Percentiles rank a stretch among this genome's conserved stretches.
phyloP scores from a whole-genome alignment of 2,329 filamentous ascomycete genomes.

The Phialophora chinensis region DNA sequence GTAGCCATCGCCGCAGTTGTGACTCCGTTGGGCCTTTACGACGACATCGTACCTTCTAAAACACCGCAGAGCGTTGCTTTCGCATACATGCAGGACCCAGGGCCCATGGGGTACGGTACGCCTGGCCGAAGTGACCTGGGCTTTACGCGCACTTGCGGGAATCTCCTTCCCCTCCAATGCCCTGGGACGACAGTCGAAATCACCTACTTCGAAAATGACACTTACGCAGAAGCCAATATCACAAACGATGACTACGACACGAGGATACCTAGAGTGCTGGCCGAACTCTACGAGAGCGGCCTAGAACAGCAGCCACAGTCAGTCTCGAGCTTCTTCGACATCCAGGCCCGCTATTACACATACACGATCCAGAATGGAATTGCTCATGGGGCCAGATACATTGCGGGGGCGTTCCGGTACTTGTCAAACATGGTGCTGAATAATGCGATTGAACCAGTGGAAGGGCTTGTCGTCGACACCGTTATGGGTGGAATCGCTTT shows the following conservation, averaged over 20 bases:
- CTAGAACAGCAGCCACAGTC: conserved; percentile 40
- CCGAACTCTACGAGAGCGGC: conserved; percentile 50
- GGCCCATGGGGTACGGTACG: conserved; percentile 50
- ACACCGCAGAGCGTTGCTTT: conserved; percentile 42
- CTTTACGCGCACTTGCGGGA: conserved; percentile 46
- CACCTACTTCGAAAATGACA: conserved; percentile 39
- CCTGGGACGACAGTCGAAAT: conserved; percentile 39
- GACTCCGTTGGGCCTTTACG: conserved; percentile 55
- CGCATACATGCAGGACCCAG: conserved; percentile 47
- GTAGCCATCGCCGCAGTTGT: conserved; percentile 53
- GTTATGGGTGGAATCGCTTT: conserved; percentile 52
- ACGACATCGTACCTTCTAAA: conserved; percentile 43
- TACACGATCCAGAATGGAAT: conserved; percentile 28
- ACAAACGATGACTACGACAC: conserved; percentile 42
- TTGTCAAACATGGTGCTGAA: conserved; percentile 45
- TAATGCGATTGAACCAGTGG: conserved; percentile 45
- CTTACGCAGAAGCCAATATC: conserved; percentile 30
- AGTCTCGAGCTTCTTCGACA: conserved; percentile 54
- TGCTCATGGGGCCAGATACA: conserved; percentile 36
- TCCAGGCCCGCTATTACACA: conserved; percentile 46
- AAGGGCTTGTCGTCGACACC: conserved; percentile 48
- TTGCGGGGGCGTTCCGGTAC: conserved; percentile 43
- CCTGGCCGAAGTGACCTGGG: conserved; percentile 43
- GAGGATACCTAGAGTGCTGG: conserved; percentile 45
- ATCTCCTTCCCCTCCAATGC: conserved; percentile 34